phyloP scores from a whole-genome alignment of 176 grass and related monocot species.

The Triticum urartu region DNA sequence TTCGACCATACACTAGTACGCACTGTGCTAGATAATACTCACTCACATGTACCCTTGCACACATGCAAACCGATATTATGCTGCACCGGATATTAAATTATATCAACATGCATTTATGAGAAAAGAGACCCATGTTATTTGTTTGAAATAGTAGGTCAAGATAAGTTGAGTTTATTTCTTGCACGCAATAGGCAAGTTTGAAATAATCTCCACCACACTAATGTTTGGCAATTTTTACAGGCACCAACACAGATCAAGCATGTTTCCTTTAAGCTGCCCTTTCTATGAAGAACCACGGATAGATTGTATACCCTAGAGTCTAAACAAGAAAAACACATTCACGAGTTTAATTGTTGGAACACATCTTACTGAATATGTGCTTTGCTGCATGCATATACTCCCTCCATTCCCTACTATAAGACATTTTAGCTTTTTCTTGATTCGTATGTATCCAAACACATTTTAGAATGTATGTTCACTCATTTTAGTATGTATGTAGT shows the following conservation, averaged over 20 bases:
- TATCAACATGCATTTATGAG: not conserved
- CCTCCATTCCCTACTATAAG: too few relatives aligned
- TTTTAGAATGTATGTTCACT: too few relatives aligned
- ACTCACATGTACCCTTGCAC: not conserved
- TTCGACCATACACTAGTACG: not conserved
- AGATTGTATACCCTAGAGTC: not conserved
- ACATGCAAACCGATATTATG: not conserved
- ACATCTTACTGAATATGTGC: conserved; percentile 1
- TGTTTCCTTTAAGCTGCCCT: not conserved
- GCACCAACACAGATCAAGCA: not conserved
- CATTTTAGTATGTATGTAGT: too few relatives aligned
- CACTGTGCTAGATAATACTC: not conserved
- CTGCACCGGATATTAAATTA: not conserved
- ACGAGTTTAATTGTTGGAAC: not conserved
- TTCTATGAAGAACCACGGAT: not conserved
- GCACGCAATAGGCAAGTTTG: not conserved
- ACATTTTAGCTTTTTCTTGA: too few relatives aligned
- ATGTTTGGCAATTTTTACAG: not conserved
- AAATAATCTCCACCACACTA: not conserved
- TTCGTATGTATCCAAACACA: too few relatives aligned
- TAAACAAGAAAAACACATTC: conserved; percentile 1
- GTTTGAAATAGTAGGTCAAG: not conserved
- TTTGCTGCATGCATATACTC: not conserved
- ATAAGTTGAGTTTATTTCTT: not conserved
- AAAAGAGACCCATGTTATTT: not conserved